Evolutionary conservation across 768 basidiomycete species (phyloP).

Genomic region (Lyophyllum atratum): DNA sequence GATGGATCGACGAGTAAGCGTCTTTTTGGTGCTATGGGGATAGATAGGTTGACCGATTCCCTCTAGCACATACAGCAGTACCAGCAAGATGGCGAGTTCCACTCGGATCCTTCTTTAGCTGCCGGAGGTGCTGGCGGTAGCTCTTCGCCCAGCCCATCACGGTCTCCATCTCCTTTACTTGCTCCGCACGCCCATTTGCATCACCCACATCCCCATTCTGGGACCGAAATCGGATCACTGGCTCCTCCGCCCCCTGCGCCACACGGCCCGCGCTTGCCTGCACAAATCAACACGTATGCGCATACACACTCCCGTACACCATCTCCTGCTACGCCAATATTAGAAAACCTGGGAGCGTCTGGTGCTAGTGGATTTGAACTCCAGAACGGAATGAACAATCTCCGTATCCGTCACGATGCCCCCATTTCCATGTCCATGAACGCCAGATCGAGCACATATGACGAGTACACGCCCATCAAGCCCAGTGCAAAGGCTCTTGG

Average conservation of each 20-base stretch:
- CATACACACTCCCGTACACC: conserved; percentile 60
- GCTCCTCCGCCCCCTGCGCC: conserved; percentile 71
- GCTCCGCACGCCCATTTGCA: conserved; percentile 19
- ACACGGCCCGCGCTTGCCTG: conserved; percentile 70
- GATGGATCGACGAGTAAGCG: conserved; percentile 66
- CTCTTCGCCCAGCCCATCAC: conserved; percentile 46
- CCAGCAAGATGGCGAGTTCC: conserved; percentile 34
- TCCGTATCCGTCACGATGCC: conserved; percentile 16
- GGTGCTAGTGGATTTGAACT: conserved; percentile 17
- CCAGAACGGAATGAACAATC: conserved; percentile 18
- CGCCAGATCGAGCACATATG: conserved; percentile 11
- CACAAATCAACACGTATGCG: conserved; percentile 33
- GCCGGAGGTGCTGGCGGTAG: conserved; percentile 24
- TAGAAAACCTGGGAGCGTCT: conserved; percentile 11
- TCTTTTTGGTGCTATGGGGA: not conserved
- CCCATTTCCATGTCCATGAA: conserved; percentile 1
- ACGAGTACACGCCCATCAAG: conserved; percentile 45
- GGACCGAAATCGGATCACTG: conserved; percentile 29
- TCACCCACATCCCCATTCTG: conserved; percentile 24
- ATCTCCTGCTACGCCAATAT: conserved; percentile 55
- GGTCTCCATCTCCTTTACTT: conserved; percentile 40
- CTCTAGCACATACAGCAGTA: conserved; percentile 35
- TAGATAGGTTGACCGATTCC: not conserved
- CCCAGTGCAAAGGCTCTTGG: conserved; percentile 90
- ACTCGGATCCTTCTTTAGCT: conserved; percentile 28